Percentiles rank a stretch among this genome's conserved stretches.
phyloP scores from a whole-genome alignment of 306 rosid species.

The Leucaena leucocephala region DNA sequence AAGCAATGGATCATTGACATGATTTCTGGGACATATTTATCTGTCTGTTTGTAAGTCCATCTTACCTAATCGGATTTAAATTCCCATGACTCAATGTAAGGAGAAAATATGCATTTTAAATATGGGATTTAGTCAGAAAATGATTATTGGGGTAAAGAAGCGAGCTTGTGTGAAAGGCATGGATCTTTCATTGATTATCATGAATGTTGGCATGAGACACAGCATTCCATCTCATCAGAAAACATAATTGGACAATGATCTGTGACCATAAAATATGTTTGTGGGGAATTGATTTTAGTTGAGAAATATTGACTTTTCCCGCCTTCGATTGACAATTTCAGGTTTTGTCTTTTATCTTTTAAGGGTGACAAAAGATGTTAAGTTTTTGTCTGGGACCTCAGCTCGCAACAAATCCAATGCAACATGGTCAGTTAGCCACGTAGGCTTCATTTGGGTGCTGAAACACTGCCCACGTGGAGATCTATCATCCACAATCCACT shows the following conservation, averaged over 20 bases:
- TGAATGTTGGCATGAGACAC: slow-evolving; percentile 34
- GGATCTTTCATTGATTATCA: slow-evolving; percentile 45
- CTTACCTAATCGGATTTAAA: background rate
- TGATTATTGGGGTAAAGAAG: slow-evolving; percentile 26
- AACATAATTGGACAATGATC: slow-evolving; percentile 30
- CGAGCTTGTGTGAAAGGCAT: slow-evolving; percentile 33
- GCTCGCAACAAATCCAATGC: slow-evolving; percentile 34
- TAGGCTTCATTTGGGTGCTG: slow-evolving; percentile 29
- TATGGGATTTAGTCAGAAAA: background rate
- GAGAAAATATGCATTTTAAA: background rate
- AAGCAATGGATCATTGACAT: background rate
- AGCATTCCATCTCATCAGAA: slow-evolving; percentile 34
- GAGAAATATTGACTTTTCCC: background rate
- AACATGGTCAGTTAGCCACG: slow-evolving; percentile 43
- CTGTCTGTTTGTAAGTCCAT: background rate
- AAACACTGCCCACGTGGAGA: slow-evolving; percentile 48
- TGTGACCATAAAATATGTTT: slow-evolving; percentile 41
- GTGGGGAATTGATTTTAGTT: slow-evolving; percentile 32
- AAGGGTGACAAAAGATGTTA: background rate
- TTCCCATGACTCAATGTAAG: no score
- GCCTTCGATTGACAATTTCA: slow-evolving; percentile 8
- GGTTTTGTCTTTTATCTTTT: slow-evolving; percentile 3
- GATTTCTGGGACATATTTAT: background rate
- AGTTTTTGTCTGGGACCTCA: slow-evolving; percentile 26
- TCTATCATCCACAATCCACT: slow-evolving; percentile 35